phyloP scores from a whole-genome alignment of 2,329 filamentous ascomycete genomes.

The Cordyceps militaris region DNA sequence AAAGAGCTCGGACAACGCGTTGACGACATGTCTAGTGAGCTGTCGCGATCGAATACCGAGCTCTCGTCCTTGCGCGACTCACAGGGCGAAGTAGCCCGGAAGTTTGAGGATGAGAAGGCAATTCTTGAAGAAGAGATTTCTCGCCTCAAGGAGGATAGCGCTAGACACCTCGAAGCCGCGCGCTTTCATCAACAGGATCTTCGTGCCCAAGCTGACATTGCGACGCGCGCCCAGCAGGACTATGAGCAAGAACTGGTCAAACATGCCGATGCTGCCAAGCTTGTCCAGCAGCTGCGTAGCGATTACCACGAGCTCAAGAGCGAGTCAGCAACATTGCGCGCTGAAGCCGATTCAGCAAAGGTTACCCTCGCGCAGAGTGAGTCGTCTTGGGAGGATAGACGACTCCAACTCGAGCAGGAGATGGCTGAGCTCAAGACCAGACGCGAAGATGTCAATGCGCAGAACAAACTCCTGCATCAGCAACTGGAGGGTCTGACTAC shows the following conservation, averaged over 20 bases:
- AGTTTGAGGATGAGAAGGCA: slow-evolving; percentile 74
- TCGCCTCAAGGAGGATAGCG: slow-evolving; percentile 76
- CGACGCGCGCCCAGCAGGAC: slow-evolving; percentile 84
- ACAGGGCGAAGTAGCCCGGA: slow-evolving; percentile 65
- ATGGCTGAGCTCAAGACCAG: slow-evolving; percentile 69
- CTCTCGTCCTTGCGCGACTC: slow-evolving; percentile 72
- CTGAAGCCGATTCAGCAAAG: slow-evolving; percentile 81
- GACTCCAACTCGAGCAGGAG: slow-evolving; percentile 75
- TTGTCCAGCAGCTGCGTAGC: slow-evolving; percentile 67
- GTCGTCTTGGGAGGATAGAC: slow-evolving; percentile 79
- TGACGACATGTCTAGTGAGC: slow-evolving; percentile 75
- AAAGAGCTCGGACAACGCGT: slow-evolving; percentile 75
- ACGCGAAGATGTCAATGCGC: slow-evolving; percentile 75
- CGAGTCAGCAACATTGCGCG: slow-evolving; percentile 64
- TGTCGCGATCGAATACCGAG: slow-evolving; percentile 74
- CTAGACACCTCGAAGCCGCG: slow-evolving; percentile 70
- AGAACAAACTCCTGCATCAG: slow-evolving; percentile 85
- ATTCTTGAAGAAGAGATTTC: slow-evolving; percentile 71
- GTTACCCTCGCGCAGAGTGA: slow-evolving; percentile 72
- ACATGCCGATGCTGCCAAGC: slow-evolving; percentile 90
- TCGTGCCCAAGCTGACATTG: slow-evolving; percentile 88
- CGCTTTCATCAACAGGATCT: slow-evolving; percentile 86
- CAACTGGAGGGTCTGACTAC: slow-evolving; percentile 77
- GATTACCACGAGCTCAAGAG: slow-evolving; percentile 80
- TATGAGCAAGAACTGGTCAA: slow-evolving; percentile 93